phyloP scores from a whole-genome alignment of 495 filamentous ascomycete species.

The Neurospora sp. region DNA sequence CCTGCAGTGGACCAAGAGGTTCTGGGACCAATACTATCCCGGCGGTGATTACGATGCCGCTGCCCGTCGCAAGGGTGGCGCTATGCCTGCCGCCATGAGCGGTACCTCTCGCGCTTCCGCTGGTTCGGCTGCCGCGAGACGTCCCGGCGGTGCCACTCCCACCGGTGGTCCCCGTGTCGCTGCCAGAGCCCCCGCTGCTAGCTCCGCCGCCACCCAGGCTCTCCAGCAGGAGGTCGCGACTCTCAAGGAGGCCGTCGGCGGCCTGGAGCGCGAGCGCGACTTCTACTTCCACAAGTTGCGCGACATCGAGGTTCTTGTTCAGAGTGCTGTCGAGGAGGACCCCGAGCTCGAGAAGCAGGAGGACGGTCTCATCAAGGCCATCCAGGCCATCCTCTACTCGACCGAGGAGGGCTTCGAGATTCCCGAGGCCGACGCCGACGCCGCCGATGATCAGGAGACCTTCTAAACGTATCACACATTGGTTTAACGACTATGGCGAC shows the following conservation, averaged over 20 bases:
- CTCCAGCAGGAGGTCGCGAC: constrained; percentile 71
- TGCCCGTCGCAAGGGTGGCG: constrained; percentile 67
- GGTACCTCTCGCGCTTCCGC: constrained; percentile 36
- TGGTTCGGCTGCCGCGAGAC: constrained; percentile 36
- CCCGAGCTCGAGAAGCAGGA: constrained; percentile 89
- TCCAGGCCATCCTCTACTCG: constrained; percentile 93
- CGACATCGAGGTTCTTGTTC: constrained; percentile 89
- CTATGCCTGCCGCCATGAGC: constrained; percentile 36
- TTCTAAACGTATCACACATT: constrained; percentile 38
- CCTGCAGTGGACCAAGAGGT: constrained; percentile 89
- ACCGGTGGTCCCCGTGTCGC: constrained; percentile 48
- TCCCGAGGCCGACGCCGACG: constrained; percentile 58
- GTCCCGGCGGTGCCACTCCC: constrained; percentile 60
- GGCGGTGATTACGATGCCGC: constrained; percentile 94
- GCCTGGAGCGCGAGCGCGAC: constrained; percentile 86
- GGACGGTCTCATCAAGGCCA: constrained; percentile 80
- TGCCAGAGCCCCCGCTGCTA: constrained; percentile 34
- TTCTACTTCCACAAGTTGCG: constrained; percentile 98
- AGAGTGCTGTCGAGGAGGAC: constrained; percentile 81
- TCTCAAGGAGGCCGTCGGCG: constrained; percentile 77
- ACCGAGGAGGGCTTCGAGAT: constrained; percentile 91
- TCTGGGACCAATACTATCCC: constrained; percentile 97
- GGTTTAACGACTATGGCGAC: neutral
- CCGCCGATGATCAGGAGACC: constrained; percentile 62
- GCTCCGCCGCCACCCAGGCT: constrained; percentile 49